Percentiles rank a stretch among this genome's conserved stretches.
Evolutionary conservation across 2,329 filamentous ascomycete genomes (phyloP).

Genomic region (Bisporella sp.): DNA sequence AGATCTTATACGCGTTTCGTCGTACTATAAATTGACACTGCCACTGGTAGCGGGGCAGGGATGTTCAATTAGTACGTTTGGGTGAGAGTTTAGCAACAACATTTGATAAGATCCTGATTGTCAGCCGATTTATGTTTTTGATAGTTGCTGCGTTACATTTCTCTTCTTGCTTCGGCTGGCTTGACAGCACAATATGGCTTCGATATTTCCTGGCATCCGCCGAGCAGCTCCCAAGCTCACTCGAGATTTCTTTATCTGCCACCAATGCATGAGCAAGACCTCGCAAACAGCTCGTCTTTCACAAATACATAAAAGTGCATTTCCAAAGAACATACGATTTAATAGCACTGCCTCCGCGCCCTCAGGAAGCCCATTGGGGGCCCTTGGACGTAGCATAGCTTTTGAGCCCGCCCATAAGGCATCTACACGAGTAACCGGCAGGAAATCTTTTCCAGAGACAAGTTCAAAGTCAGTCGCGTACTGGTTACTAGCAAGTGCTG

Average conservation of each 20-base stretch:
- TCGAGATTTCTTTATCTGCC: constrained; percentile 25
- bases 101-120: no score
- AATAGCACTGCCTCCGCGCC: constrained; percentile 18
- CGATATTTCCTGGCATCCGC: constrained; percentile 22
- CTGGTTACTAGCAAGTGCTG: constrained; percentile 88
- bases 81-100: no score
- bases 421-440: no score
- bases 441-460: constrained; percentile 35
- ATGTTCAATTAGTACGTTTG: no score
- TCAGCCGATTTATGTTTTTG: no score
- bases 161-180: neutral
- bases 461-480: constrained; percentile 76
- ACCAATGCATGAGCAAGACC: constrained; percentile 20
- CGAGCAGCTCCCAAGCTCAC: constrained; percentile 21
- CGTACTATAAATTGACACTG: no score
- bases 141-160: no score
- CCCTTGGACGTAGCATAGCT: no score
- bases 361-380: no score
- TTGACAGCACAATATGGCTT: constrained; percentile 22
- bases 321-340: constrained; percentile 21
- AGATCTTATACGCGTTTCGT: no score
- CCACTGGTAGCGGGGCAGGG: no score
- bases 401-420: no score
- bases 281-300: constrained; percentile 7
- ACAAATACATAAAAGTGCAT: constrained; percentile 15